Conservation (phyloP, 208 protist genomes). For the Leishmania tarentolae region DNA sequence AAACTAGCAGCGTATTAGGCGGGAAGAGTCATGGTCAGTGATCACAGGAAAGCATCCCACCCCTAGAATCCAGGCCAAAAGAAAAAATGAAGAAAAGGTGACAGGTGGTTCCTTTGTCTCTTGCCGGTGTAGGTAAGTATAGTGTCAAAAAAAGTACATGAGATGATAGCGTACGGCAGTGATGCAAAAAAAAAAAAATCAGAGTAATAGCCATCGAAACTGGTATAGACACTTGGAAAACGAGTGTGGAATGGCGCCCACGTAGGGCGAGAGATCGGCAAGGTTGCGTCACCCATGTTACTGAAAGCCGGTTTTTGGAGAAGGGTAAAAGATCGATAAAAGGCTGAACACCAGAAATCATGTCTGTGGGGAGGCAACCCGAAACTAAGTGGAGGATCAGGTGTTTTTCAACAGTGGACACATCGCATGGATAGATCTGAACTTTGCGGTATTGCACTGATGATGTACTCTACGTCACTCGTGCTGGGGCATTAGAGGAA, state of each 20-base stretch:
- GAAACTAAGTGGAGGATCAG: constrained; percentile 30
- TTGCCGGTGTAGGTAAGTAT: neutral
- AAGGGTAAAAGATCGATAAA: constrained; percentile 36
- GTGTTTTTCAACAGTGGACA: constrained; percentile 28
- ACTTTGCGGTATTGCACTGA: constrained; percentile 24
- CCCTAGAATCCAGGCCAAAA: neutral
- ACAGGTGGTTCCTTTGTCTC: too few relatives aligned
- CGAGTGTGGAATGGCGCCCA: neutral
- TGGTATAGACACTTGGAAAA: neutral
- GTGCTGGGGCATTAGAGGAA: constrained; percentile 29
- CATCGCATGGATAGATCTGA: constrained; percentile 31
- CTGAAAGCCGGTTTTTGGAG: constrained; percentile 20
- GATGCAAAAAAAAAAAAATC: neutral
- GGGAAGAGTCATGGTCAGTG: neutral
- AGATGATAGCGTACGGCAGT: neutral
- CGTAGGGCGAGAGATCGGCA: neutral
- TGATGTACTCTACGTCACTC: constrained; percentile 37
- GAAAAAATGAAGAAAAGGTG: neutral
- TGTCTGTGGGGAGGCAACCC: constrained; percentile 25
- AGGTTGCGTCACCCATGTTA: neutral
- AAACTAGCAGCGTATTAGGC: neutral
- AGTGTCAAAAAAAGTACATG: neutral
- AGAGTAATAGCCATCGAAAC: neutral
- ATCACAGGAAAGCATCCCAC: neutral
- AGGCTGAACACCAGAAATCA: constrained; percentile 26